Base-by-base conservation (phyloP, 108 stramenopile genomes). In the Cylindrotheca fusiformis region DNA sequence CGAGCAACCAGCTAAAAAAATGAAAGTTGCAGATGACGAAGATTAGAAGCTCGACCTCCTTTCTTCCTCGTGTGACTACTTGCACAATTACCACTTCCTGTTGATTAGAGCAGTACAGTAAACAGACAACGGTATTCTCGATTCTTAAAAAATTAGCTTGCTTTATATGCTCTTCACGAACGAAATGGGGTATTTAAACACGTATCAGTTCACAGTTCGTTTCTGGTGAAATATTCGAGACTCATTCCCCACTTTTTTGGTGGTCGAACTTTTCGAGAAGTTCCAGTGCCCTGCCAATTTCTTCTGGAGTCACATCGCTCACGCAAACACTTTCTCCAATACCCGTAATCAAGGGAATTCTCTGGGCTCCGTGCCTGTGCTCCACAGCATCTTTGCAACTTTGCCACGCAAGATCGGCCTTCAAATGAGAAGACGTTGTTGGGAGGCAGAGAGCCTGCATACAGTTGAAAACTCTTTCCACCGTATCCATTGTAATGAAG, bases 321-420 rank as follows among this genome's bases (percentile, higher is more conserved):
- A 96, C 95, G 68, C 91, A 95, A 27, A 88, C 73, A 72, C 87
- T 87, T 44, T 90, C 87, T 22, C 95, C 97, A 60, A 96, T 95
- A 32, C 89, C 94, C 12, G 87, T 82, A 30, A 96, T 87, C 10
- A 97, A 77, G 44, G 97, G 97, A 72, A 96, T 87, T 32, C 97
- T 79, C 69, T 91, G 91, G 57, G 90, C 89, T 20, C 97, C 97
- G 70, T 96, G 85, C 60, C 97, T 83, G 80, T 97, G 97, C 68
- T 96, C 95, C 52, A 95, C 89, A 18, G 95, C 95, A 74, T 97
- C 97, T 52, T 88, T 82, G 48, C 93, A 92, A 46, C 90, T 94
- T 64, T 93, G 88, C 88, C 84, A 90, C 2, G 91, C 85, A 47
- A 92, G 65, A 48, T 84, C 72, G n/a, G 86, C 72, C n/a, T 77